Conservation (phyloP, 208 protist genomes). For the Blastocrithidia nonstop region DNA sequence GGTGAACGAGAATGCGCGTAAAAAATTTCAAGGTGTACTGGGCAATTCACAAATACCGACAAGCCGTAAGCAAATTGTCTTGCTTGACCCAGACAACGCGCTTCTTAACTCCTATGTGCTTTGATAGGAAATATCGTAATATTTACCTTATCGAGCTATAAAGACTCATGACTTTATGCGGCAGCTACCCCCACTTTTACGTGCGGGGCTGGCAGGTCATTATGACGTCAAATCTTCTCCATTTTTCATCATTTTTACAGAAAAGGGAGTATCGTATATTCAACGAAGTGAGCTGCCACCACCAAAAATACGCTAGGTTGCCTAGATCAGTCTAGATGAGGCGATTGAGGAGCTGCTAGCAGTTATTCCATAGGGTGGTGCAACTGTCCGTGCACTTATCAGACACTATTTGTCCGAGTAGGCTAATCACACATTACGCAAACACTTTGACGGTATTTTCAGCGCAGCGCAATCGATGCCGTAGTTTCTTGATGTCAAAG, state of each 20-base stretch:
- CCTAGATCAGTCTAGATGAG: constrained; percentile 40
- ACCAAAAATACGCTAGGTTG: constrained; percentile 4
- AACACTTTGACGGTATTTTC: constrained; percentile 37
- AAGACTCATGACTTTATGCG: constrained; percentile 10
- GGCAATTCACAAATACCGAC: constrained; percentile 47
- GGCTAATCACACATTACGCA: constrained; percentile 18
- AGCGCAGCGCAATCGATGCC: constrained; percentile 35
- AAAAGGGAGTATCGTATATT: constrained; percentile 27
- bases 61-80: constrained; percentile 30
- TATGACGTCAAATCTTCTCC: constrained; percentile 27
- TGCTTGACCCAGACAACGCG: constrained; percentile 78
- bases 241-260: constrained; percentile 12
- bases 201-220: constrained; percentile 27
- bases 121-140: constrained; percentile 50
- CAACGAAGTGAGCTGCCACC: constrained; percentile 15
- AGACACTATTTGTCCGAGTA: constrained; percentile 20
- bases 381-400: constrained; percentile 20
- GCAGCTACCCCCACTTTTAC: constrained; percentile 46
- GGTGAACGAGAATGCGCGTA: constrained; percentile 30
- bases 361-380: constrained; percentile 38
- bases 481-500: constrained; percentile 48
- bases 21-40: constrained; percentile 16
- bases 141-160: constrained; percentile 36
- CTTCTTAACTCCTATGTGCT: constrained; percentile 43
- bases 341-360: constrained; percentile 49